Evolutionary conservation across 2,329 filamentous ascomycete genomes (phyloP).

Genomic region (Calcarisporium arbuscula): DNA sequence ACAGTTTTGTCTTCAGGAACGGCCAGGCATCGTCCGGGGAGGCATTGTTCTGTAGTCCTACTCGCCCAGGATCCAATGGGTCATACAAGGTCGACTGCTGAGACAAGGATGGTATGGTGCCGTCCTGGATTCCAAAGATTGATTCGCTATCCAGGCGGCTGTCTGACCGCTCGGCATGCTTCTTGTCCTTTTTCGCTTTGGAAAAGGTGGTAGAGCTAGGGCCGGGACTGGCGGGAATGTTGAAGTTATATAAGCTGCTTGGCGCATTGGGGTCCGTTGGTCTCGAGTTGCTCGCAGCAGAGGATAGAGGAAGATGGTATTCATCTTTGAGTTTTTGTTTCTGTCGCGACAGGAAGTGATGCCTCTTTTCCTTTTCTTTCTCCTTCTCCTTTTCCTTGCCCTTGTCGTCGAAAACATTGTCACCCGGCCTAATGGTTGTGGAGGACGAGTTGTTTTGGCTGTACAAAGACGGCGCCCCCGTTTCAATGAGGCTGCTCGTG

Average conservation of each 20-base stretch:
- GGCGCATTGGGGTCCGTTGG: constrained; percentile 70
- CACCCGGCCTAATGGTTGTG: constrained; percentile 64
- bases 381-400: constrained; percentile 60
- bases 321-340: constrained; percentile 77
- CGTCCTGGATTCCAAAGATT: constrained; percentile 33
- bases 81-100: constrained; percentile 44
- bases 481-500: constrained; percentile 64
- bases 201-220: constrained; percentile 61
- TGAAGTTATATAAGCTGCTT: constrained; percentile 73
- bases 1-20: constrained; percentile 65
- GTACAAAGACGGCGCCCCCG: constrained; percentile 58
- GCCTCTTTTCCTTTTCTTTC: constrained; percentile 60
- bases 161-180: constrained; percentile 60
- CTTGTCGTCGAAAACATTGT: constrained; percentile 43
- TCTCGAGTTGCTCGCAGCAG: constrained; percentile 68
- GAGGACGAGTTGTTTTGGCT: constrained; percentile 70
- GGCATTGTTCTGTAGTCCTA: constrained; percentile 59
- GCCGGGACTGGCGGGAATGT: constrained; percentile 64
- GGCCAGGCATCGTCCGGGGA: constrained; percentile 77
- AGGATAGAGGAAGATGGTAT: constrained; percentile 65
- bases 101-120: constrained; percentile 41
- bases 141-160: constrained; percentile 48
- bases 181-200: constrained; percentile 84
- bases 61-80: constrained; percentile 48
- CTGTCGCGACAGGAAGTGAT: constrained; percentile 72